Base-by-base conservation (phyloP, 2,329 filamentous ascomycete genomes). In the Epichloe brachyelytri region DNA sequence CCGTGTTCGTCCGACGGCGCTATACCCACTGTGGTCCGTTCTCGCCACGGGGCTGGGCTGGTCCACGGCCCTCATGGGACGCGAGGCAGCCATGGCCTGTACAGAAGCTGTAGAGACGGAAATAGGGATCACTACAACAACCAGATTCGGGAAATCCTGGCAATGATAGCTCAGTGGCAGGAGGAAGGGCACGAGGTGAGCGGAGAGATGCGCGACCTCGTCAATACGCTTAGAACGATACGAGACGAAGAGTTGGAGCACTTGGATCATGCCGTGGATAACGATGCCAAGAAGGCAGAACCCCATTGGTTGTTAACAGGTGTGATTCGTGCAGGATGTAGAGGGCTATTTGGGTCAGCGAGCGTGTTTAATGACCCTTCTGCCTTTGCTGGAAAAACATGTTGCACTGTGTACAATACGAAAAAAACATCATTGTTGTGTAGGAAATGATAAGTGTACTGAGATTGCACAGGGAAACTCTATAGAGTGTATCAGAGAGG, bases 31-130 rank as follows among this genome's bases (percentile, higher is more conserved):
- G 2, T 98, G 93, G 93, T 80, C 84, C 43, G 74, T 82, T 7
- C 80, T 90, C 11, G 87, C 93, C 1, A 84, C 85, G 0, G 80
- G 84, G 0, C 70, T 98, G 7, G 93, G 93, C 17, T 96, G 93
- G 89, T 78, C 80, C 4, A 98, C 93, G 0, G 93, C 86, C 0
- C 70, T 93, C 41, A 77, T 98, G 76, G 90, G 93, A 1, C 80
- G 88, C 46, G 89, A 97, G 69, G 90, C 91, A 2, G 91, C 93
- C 37, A 98, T 98, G 93, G 93, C 93, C 12, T 98, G 93, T 65
- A 97, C 93, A 0, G 93, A 98, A 69, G 93, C 93, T 1, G 91
- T 98, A 1, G 93, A 98, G 75, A 98, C 91, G 6, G 93, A 97
- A 72, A 98, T 98, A 56, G 93, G 2, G 82, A 82, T 30, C 93